These are phyloP conservation scores for Theobroma cacao DNA, from an alignment of 345 rosid genomes.

Conservation along the genomic window DNA sequence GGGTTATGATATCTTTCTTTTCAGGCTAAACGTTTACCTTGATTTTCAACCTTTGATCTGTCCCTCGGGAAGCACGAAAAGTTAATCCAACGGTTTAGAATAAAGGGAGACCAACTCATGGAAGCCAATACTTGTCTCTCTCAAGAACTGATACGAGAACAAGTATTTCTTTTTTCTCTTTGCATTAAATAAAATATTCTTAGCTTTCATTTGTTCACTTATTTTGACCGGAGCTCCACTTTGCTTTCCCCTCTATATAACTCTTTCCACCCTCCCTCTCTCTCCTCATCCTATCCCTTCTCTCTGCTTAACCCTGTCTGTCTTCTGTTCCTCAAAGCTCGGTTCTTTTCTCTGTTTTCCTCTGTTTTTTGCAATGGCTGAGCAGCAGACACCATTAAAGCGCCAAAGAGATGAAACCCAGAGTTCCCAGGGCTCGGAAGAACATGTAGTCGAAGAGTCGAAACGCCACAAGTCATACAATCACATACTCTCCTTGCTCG, in stretches of 20 bases:
- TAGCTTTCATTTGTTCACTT: conserved; percentile 3
- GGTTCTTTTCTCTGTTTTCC: background rate
- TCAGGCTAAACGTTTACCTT: background rate
- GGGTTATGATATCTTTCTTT: background rate
- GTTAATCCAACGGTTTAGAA: conserved; percentile 22
- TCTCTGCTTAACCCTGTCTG: background rate
- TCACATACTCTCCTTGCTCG: conserved; percentile 43
- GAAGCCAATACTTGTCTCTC: background rate
- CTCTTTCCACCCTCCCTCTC: conserved; percentile 38
- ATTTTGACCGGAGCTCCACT: conserved; percentile 46
- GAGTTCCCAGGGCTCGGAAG: conserved; percentile 2
- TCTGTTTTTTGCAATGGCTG: conserved; percentile 38
- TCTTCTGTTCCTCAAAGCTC: background rate
- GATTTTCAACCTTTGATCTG: background rate
- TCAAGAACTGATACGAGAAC: no score
- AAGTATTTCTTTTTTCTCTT: background rate
- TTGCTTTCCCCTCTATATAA: conserved; percentile 52
- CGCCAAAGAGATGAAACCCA: conserved; percentile 62
- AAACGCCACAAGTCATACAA: conserved; percentile 53
- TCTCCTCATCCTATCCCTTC: conserved; percentile 30
- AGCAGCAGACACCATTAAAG: conserved; percentile 29
- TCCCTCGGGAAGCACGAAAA: background rate
- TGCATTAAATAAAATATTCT: conserved; percentile 1
- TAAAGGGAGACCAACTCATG: background rate
- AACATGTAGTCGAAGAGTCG: conserved; percentile 26